These are phyloP conservation scores for Camellia sinensis DNA, from an alignment of 148 eudicot genomes.

Conservation along the genomic window DNA sequence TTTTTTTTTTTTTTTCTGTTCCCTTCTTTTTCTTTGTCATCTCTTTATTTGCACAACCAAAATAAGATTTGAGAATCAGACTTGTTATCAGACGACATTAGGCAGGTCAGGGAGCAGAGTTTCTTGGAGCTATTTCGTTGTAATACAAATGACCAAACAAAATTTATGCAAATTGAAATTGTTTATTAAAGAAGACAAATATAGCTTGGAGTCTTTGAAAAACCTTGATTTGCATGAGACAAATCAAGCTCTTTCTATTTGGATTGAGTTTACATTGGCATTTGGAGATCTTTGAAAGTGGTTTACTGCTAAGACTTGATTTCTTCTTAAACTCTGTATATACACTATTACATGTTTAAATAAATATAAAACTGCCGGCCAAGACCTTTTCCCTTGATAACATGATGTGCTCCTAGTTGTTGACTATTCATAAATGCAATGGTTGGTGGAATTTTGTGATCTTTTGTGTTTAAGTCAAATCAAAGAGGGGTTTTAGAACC, in stretches of 20 bases:
- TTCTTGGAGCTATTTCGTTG: background rate
- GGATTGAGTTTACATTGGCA: background rate
- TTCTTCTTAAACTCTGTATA: background rate
- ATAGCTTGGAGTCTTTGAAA: background rate
- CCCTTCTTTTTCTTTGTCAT: too few relatives aligned
- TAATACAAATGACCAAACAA: background rate
- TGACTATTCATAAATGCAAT: too few relatives aligned
- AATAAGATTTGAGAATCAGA: background rate
- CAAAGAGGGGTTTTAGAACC: too few relatives aligned
- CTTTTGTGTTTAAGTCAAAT: too few relatives aligned
- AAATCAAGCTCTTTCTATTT: background rate
- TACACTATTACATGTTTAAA: too few relatives aligned
- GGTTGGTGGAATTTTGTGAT: too few relatives aligned
- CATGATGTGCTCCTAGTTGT: too few relatives aligned
- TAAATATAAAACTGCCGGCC: too few relatives aligned
- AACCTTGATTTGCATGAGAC: background rate
- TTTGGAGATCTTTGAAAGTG: background rate
- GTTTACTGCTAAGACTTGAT: background rate
- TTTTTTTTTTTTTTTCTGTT: too few relatives aligned
- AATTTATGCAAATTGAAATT: background rate
- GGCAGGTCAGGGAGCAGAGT: too few relatives aligned
- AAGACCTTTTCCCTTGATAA: too few relatives aligned
- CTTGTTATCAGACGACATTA: background rate
- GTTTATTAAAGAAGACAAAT: background rate
- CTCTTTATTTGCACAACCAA: too few relatives aligned